phyloP scores from a whole-genome alignment of 2,329 filamentous ascomycete genomes.

The Microcyclospora tardicrescens region DNA sequence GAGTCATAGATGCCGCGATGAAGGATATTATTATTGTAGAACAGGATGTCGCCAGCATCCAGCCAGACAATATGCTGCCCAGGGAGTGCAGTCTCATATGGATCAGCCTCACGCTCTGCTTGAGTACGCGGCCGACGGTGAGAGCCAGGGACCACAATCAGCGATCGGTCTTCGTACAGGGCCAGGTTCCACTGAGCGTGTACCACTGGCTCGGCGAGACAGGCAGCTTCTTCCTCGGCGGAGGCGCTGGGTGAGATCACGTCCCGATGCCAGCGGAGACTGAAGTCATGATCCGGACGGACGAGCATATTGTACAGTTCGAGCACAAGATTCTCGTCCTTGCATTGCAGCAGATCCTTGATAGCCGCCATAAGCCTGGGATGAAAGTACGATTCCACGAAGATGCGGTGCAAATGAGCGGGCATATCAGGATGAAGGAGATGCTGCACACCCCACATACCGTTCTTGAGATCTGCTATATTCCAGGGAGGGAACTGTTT shows the following conservation, averaged over 20 bases:
- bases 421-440: slow-evolving; percentile 62
- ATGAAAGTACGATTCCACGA: slow-evolving; percentile 61
- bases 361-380: slow-evolving; percentile 49
- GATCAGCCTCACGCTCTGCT: slow-evolving; percentile 52
- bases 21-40: slow-evolving; percentile 84
- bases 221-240: slow-evolving; percentile 51
- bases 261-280: slow-evolving; percentile 74
- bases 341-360: slow-evolving; percentile 46
- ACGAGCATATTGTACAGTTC: slow-evolving; percentile 82
- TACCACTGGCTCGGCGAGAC: slow-evolving; percentile 48
- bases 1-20: slow-evolving; percentile 56
- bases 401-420: slow-evolving; percentile 39
- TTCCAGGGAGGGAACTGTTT: slow-evolving; percentile 88
- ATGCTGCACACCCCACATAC: slow-evolving; percentile 86
- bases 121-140: slow-evolving; percentile 60
- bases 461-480: slow-evolving; percentile 33
- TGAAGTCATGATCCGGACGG: slow-evolving; percentile 56
- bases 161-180: slow-evolving; percentile 58
- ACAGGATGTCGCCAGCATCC: slow-evolving; percentile 64
- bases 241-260: slow-evolving; percentile 58
- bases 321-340: slow-evolving; percentile 56
- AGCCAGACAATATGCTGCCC: slow-evolving; percentile 54
- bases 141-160: slow-evolving; percentile 66
- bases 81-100: slow-evolving; percentile 49
- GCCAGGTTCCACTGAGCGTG: slow-evolving; percentile 85